Evolutionary conservation across 208 protist species (phyloP).

Genomic region (Vickermania spadyakhi): DNA sequence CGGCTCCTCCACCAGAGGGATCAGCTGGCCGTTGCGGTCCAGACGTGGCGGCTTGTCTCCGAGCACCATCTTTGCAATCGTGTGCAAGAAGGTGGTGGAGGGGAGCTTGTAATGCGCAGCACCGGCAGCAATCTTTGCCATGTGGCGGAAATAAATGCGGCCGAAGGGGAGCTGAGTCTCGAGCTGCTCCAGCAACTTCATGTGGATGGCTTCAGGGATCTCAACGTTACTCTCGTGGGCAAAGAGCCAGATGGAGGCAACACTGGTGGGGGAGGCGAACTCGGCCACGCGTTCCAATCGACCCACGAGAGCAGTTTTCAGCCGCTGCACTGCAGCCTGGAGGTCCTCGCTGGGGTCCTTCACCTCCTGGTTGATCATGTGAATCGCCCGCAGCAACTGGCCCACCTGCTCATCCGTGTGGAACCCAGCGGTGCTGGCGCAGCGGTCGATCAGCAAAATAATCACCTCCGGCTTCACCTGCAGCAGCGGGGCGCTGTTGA

Average conservation of each 20-base stretch:
- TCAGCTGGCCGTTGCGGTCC: conserved; percentile 1
- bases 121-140: conserved; percentile 1
- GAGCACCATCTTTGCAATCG: conserved; percentile 31
- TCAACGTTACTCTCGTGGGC: conserved; percentile 14
- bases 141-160: conserved; percentile 1
- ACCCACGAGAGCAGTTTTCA: conserved; percentile 25
- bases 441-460: conserved; percentile 31
- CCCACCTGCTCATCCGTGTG: conserved; percentile 61
- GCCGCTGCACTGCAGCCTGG: conserved; percentile 13
- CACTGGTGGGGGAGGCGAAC: conserved; percentile 18
- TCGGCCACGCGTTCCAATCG: conserved; percentile 45
- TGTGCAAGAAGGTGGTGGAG: conserved; percentile 22
- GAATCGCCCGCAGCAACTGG: conserved; percentile 26
- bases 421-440: conserved; percentile 42
- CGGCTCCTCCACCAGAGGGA: neutral
- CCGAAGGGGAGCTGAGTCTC: conserved; percentile 18
- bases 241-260: conserved; percentile 22
- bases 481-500: conserved; percentile 24
- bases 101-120: conserved; percentile 20
- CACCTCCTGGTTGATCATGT: conserved; percentile 11
- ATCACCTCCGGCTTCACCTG: conserved; percentile 27
- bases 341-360: conserved; percentile 19
- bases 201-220: conserved; percentile 24
- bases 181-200: conserved; percentile 22
- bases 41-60: conserved; percentile 41